Base-by-base conservation (phyloP, 768 basidiomycete genomes). In the Dioszegia aurantiaca region DNA sequence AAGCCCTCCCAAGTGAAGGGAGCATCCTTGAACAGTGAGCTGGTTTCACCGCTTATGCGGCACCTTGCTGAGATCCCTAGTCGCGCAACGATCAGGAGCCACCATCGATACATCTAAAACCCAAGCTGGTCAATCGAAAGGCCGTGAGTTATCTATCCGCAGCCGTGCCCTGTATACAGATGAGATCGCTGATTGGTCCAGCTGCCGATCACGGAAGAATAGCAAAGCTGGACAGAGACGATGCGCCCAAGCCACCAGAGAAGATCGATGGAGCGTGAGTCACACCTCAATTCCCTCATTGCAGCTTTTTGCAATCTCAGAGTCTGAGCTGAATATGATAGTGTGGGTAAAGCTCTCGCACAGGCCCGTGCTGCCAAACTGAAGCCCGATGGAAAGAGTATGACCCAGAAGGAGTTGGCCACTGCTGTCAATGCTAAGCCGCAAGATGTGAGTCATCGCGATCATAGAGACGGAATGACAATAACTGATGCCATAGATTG, bases 371-470 rank as follows among this genome's bases (percentile, higher is more conserved):
- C 82, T 79, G 90, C 86, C 24, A 82, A 86, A 75, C 82, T 86
- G 65, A 71, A 74, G 59, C 63, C 72, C 5, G 72, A 75, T 26
- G 77, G 77, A 41, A 78, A 78, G 70, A 63, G 62, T 5, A 77
- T 92, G 51, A 86, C 90, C 10, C 93, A 97, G 78, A 94, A 93
- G 78, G 91, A 94, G 47, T 79, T 94, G 37, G 93, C 92, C 11
- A 86, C 87, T 73, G 90, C 89, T 80, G 84, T 92, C 70, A 97
- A 95, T 75, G 90, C 92, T 80, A 93, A 92, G 77, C 89, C 87
- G 28, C 59, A 69, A 30, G 68, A 73, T 54, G 73, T 75, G 58
- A 68, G 73, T 65, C 24, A 4, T 37, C 43, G 12, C 30, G 21
- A n/a, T 33, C 33, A 6, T 14, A 30, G 51, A 17, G 11, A 46